Base-by-base conservation (phyloP, 306 rosid genomes). In the Vicia villosa region DNA sequence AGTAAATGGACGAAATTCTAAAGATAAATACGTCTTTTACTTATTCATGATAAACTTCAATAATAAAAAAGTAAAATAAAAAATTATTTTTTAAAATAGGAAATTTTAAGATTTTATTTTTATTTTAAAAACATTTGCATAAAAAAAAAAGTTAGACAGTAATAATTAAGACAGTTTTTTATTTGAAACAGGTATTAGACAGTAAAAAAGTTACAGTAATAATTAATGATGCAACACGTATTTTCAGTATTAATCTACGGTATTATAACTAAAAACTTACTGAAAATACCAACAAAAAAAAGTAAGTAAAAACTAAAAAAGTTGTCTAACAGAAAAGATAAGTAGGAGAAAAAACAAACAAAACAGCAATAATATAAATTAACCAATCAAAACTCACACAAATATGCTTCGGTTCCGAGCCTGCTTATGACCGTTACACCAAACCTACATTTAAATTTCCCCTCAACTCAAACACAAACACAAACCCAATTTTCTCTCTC, bases 341-440 rank as follows among this genome's bases (percentile, higher is more conserved):
- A 45, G 8, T 45, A 12, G 8, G 4, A 50, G 5, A 17, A 50
- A 50, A 17, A 50, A 50, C 56, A 19, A 55, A 55, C n/a, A 10
- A 28, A 46, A 45, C 72, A 32, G 14, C 34, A 66, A 55, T 24
- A 47, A 47, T 32, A 13, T 24, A 0, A 19, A 11, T 32, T 11
- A 46, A 17, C 32, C 9, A 51, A 32, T 22, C 17, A 6, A 49
- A 66, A 10, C 50, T 13, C 54, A 78, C 19, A 13, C 16, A 38
- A 13, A 55, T 55, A 5, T 26, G 96, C 79, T 88, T 74, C 93
- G 93, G 83, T 24, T 50, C 85, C 96, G 79, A 85, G 77, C 82
- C 93, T 75, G 43, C 67, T 58, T 6, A 14, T 65, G 86, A 93
- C 96, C 98, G 98, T 93, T 93, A 55, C 59, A 64, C 94, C 96